Base-by-base conservation (phyloP, 805 yeast genomes). In the Candida manassasensis region DNA sequence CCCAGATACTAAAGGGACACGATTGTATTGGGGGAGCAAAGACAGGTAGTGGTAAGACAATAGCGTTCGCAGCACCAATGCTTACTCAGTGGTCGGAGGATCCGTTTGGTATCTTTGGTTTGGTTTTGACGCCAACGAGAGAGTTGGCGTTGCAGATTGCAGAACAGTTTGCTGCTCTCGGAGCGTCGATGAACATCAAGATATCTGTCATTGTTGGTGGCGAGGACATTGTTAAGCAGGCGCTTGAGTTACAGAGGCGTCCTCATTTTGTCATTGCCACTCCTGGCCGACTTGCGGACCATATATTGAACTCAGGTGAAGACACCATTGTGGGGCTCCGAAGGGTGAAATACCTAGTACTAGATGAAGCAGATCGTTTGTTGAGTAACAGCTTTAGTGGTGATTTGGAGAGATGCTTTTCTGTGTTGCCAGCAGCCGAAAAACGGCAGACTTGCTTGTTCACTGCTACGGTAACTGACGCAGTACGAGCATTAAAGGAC, bases 21-120 rank as follows among this genome's bases (percentile, higher is more conserved):
- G 96, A 89, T 57, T 89, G 96, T 61, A 90, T 93, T 35, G 99
- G 98, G 34, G 98, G 98, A 28, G 98, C 98, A 21, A 84, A 84
- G 57, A 93, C 98, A 0, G 98, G 98, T 61, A 82, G 95, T 12
- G 98, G 98, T 74, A 93, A 93, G 56, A 93, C 98, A 2, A 79
- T 93, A 15, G 96, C 97, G 1, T 93, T 93, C 71, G 97, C 90
- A 1, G 94, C 87, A n/a, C 98, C 98, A 2, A 90, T 93, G 86
- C 67, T 93, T 37, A 78, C 95, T 1, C 73, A 82, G 52, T 93
- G 97, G 96, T 84, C 97, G 0, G 84, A 81, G 45, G 97, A 93
- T 55, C 98, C 98, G 1, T 75, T 75, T 57, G 98, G 97, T 1
- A 84, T 93, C 25, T 93, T 71, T 59, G 98, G 97, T 3, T 63